Evolutionary conservation across 2,329 filamentous ascomycete species (phyloP).

Genomic region (Lachnellula hyalina): DNA sequence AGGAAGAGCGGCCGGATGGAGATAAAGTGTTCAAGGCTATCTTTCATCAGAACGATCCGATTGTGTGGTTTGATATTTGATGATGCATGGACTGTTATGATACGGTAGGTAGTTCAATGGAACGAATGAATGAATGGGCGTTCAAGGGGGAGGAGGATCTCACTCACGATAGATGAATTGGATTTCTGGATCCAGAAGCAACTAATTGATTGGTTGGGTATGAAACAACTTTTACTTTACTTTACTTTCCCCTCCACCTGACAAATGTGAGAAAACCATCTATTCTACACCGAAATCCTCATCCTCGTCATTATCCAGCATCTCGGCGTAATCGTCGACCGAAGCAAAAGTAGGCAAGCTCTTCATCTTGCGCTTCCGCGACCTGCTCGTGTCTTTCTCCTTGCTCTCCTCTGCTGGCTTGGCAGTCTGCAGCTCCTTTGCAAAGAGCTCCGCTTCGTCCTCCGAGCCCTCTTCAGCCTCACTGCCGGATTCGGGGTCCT

Average conservation of each 20-base stretch:
- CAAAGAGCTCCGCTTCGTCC: conserved; percentile 39
- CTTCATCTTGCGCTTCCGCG: conserved; percentile 80
- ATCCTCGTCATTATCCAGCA: conserved; percentile 69
- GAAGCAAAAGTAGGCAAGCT: conserved; percentile 88
- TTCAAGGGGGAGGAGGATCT: background rate
- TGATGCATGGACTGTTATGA: background rate
- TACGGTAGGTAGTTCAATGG: background rate
- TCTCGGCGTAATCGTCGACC: conserved; percentile 84
- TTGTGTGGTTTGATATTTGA: conserved; percentile 50
- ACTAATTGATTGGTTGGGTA: conserved; percentile 4
- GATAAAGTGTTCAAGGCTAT: conserved; percentile 42
- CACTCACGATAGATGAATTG: background rate
- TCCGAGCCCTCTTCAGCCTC: conserved; percentile 46
- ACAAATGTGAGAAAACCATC: background rate
- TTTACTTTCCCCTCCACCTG: background rate
- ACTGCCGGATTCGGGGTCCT: conserved; percentile 9
- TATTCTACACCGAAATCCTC: conserved; percentile 22
- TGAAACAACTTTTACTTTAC: background rate
- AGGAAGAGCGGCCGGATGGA: conserved; percentile 38
- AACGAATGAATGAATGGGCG: background rate
- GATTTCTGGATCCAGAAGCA: background rate
- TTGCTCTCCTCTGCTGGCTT: conserved; percentile 39
- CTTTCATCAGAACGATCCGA: conserved; percentile 40
- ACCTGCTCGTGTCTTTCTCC: conserved; percentile 38
- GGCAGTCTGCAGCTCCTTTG: conserved; percentile 30